Base-by-base conservation (phyloP, 2,329 filamentous ascomycete species). In the Juglanconis sp. region DNA sequence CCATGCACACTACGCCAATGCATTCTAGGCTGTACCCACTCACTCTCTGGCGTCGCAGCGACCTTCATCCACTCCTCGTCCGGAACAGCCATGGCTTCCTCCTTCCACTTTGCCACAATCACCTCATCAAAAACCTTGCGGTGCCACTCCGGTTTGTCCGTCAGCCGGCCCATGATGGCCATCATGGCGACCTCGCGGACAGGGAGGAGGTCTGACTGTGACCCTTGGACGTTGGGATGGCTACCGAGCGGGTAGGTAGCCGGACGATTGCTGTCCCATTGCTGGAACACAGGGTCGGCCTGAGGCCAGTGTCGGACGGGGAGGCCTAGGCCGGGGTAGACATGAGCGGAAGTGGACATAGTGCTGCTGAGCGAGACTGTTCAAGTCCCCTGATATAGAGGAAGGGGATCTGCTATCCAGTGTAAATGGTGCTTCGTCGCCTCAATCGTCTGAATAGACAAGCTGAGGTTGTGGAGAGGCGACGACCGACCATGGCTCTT, bases 21-120 rank as follows among this genome's bases (percentile, higher is more conserved):
- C 56, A 38, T 35, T n/a, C 30, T 15, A 13, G 38, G 10, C 15
- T n/a, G 2, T 4, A 3, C 55, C 59, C 59, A 61, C 2, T 38
- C 32, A 17, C 59, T 57, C 3, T 17, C 9, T 4, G 59, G 49
- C 9, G 50, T 31, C 8, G 59, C 59, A 35, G 59, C 59, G 5
- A 46, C n/a, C 5, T 36, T 34, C 53, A 61, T 34, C 17, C 44
- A 53, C 17, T 53, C 51, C 5, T 65, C 60, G 38, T 71, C 68
- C 31, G 66, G 58, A 40, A 68, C 63, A 11, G 61, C 59, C 35
- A 71, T 56, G 24, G 71, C 68, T 59, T 76, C 73, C 15, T 56
- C 52, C 17, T 66, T 65, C 73, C 74, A 76, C 48, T 69, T 72
- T 51, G 61, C 65, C 32, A 71, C 68, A 52, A 74, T 73, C 0